Evolutionary conservation across 805 yeast genomes (phyloP).

Genomic region (Brettanomyces bruxellensis): DNA sequence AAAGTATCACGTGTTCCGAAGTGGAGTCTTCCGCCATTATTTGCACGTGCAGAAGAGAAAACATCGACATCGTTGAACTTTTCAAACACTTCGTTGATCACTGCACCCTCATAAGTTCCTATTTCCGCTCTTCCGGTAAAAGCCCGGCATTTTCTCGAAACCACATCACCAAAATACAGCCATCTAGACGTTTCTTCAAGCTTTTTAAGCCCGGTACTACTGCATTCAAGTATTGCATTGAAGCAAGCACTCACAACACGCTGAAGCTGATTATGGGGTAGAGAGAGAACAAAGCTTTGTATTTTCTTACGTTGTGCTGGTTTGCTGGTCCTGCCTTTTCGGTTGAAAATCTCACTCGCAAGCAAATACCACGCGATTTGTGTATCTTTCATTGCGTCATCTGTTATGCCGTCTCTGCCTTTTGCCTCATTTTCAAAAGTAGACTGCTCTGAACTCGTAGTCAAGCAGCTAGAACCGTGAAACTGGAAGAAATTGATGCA

Average conservation of each 20-base stretch:
- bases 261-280: conserved; percentile 41
- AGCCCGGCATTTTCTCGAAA: conserved; percentile 38
- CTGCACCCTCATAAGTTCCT: conserved; percentile 38
- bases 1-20: conserved; percentile 29
- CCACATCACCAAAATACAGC: conserved; percentile 62
- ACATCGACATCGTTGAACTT: conserved; percentile 53
- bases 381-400: conserved; percentile 39
- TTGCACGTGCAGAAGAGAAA: neutral
- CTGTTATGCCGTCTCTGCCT: neutral
- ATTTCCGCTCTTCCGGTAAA: conserved; percentile 28
- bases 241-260: conserved; percentile 68
- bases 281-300: conserved; percentile 29
- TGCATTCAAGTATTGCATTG: conserved; percentile 52
- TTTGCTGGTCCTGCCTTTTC: conserved; percentile 36
- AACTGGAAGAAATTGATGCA: conserved; percentile 82
- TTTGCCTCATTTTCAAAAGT: conserved; percentile 2
- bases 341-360: conserved; percentile 51
- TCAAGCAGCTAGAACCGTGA: conserved; percentile 19
- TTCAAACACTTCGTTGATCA: conserved; percentile 53
- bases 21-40: conserved; percentile 10
- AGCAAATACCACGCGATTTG: conserved; percentile 59
- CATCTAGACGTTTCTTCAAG: conserved; percentile 65
- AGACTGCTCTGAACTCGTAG: conserved; percentile 3
- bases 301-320: conserved; percentile 32
- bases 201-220: conserved; percentile 43